Percentiles rank a stretch among this genome's conserved stretches.
These are phyloP conservation scores for Aspergillus fijiensis DNA, from an alignment of 2,329 filamentous ascomycete species.

Conservation along the genomic window DNA sequence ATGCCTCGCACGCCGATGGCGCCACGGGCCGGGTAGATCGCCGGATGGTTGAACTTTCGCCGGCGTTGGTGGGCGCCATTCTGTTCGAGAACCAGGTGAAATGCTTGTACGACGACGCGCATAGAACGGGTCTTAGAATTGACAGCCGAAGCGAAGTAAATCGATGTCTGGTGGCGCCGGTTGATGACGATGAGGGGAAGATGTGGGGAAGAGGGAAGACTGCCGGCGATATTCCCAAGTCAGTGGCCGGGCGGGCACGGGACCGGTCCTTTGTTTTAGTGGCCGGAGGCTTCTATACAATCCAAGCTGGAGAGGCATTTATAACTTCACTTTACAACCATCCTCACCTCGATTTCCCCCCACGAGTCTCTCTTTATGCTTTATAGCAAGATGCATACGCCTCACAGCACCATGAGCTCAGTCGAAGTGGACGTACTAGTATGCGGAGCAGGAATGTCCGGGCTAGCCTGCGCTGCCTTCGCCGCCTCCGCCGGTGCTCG, in stretches of 20 bases:
- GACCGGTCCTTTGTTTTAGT: slow-evolving; percentile 12
- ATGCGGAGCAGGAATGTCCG: slow-evolving; percentile 32
- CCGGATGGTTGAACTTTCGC: neutral
- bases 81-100: no score
- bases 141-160: no score
- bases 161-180: neutral
- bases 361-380: no score
- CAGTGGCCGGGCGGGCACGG: neutral
- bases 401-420: slow-evolving; percentile 16
- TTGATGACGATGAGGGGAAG: neutral
- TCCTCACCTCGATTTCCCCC: no score
- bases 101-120: no score
- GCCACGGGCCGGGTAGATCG: neutral
- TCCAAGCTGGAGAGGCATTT: neutral
- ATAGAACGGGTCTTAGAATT: no score
- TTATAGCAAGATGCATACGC: no score
- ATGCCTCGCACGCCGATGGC: slow-evolving; percentile 26
- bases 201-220: neutral
- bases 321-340: neutral
- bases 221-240: no score
- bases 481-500: slow-evolving; percentile 26
- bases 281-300: slow-evolving; percentile 1
- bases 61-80: neutral
- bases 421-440: slow-evolving; percentile 26
- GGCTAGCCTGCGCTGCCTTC: slow-evolving; percentile 30